Evolutionary conservation across 1,284 basidiomycete species (phyloP).

Genomic region (Trichosporon sp.): DNA sequence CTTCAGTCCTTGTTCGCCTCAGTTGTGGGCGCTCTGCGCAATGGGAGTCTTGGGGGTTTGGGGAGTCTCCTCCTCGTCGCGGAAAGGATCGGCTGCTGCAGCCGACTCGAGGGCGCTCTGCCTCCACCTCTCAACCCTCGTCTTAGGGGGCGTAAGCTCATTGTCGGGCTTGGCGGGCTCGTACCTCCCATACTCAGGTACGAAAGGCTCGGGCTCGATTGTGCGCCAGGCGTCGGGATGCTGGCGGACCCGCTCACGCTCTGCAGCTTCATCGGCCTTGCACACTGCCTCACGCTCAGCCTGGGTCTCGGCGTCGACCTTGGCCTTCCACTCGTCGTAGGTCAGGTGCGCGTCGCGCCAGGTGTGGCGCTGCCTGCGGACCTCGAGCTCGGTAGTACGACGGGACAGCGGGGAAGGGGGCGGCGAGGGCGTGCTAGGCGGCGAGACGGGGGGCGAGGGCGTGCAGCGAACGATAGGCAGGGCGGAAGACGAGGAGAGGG

Average conservation of each 20-base stretch:
- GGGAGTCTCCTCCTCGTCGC: too few species aligned
- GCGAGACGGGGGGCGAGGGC: not conserved
- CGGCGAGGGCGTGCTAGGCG: not conserved
- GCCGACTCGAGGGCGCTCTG: not conserved
- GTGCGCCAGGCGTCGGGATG: too few species aligned
- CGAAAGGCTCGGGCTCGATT: not conserved
- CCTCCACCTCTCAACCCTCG: not conserved
- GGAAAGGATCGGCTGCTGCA: too few species aligned
- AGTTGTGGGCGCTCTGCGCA: too few species aligned
- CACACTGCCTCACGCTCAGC: not conserved
- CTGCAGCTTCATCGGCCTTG: not conserved
- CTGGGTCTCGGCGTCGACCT: not conserved
- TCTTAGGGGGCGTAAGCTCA: not conserved
- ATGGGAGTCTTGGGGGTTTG: too few species aligned
- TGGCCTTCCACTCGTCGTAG: too few species aligned
- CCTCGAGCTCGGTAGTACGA: not conserved
- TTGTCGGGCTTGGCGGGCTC: too few species aligned
- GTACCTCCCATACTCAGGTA: too few species aligned
- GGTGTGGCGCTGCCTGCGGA: not conserved
- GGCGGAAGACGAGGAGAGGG: too few species aligned
- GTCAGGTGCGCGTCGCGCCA: too few species aligned
- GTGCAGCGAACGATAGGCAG: not conserved
- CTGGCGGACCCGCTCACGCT: not conserved
- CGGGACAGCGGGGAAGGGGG: not conserved
- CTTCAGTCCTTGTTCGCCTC: too few species aligned